Evolutionary conservation across 805 yeast species (phyloP), one percentile per base, ranked within the genome.

Genomic region (Metschnikowia sp.): DNA sequence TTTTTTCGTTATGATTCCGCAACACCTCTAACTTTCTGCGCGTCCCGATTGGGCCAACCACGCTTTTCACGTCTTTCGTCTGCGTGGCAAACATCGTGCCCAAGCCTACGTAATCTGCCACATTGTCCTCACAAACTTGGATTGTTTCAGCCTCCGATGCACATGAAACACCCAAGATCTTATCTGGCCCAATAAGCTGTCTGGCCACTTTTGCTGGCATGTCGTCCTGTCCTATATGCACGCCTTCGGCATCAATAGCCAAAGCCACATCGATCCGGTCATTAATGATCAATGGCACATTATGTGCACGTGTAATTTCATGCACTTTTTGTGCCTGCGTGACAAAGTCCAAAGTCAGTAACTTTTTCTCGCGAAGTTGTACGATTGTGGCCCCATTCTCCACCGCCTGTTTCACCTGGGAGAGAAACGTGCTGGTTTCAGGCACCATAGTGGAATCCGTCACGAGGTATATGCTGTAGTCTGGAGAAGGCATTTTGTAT

Each of bases 141-240:
- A 66, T 58, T 1, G 81, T 75, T 59, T 89, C 96, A 4, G 72
- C 73, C 0, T 73, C 73, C 31, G 75, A 72, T 8, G 84, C 77
- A 26, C 88, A 85, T 36, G 91, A 82, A 48, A 91, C 82, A 0
- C 97, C 97, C 39, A 90, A 62, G 49, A 90, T 82, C 66, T 85
- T 88, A 47, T 79, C 75, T 0, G 83, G 79, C 0, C 97, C 96
- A 10, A 89, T 64, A 31, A 88, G 59, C 56, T 70, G 59, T 33
- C 97, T 66, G 1, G 81, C 94, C 34, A 75, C 56, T 1, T 57
- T 57, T 1, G 81, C 81, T 10, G 78, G 76, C 88, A 90, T 87
- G 61, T 90, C 97, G 44, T 84, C 90, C 63, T 90, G 97, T 0
- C 97, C 97, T 18, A 90, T 88, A 68, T 90, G 97, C 8, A 91